Evolutionary conservation across 805 yeast genomes (phyloP).

Genomic region (Suhomyces sp.): DNA sequence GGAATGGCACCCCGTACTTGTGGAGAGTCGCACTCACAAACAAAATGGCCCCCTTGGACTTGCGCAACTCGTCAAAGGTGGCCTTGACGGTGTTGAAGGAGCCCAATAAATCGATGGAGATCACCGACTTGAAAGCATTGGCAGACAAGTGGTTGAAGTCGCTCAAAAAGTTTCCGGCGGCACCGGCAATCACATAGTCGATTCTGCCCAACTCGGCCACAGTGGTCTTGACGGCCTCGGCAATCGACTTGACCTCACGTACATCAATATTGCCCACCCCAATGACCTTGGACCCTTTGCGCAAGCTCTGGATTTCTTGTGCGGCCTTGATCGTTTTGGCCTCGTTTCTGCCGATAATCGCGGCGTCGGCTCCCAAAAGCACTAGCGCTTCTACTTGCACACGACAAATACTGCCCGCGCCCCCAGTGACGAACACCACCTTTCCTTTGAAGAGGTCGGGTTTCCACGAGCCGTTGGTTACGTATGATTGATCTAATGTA

Average conservation of each 20-base stretch:
- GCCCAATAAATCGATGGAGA: conserved; percentile 84
- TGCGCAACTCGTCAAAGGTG: conserved; percentile 58
- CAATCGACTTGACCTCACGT: conserved; percentile 59
- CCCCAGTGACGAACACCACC: conserved; percentile 91
- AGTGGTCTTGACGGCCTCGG: conserved; percentile 60
- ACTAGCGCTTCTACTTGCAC: conserved; percentile 86
- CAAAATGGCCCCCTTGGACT: conserved; percentile 66
- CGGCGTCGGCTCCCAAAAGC: conserved; percentile 80
- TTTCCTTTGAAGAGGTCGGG: conserved; percentile 74
- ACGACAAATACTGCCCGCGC: conserved; percentile 93
- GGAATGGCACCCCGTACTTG: conserved; percentile 85
- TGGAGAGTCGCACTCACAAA: conserved; percentile 90
- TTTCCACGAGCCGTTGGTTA: conserved; percentile 39
- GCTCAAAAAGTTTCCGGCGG: conserved; percentile 89
- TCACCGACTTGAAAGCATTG: conserved; percentile 85
- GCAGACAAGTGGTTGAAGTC: conserved; percentile 76
- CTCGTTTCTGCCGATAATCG: conserved; percentile 74
- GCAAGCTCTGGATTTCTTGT: conserved; percentile 53
- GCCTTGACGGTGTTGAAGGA: conserved; percentile 90
- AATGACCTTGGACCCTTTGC: conserved; percentile 62
- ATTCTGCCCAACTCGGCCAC: conserved; percentile 70
- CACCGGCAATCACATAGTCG: conserved; percentile 90
- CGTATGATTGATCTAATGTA: conserved; percentile 31
- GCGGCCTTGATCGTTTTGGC: conserved; percentile 69
- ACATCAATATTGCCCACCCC: conserved; percentile 79